phyloP scores from a whole-genome alignment of 1,284 basidiomycete species.

The Schizopora paradoxa region DNA sequence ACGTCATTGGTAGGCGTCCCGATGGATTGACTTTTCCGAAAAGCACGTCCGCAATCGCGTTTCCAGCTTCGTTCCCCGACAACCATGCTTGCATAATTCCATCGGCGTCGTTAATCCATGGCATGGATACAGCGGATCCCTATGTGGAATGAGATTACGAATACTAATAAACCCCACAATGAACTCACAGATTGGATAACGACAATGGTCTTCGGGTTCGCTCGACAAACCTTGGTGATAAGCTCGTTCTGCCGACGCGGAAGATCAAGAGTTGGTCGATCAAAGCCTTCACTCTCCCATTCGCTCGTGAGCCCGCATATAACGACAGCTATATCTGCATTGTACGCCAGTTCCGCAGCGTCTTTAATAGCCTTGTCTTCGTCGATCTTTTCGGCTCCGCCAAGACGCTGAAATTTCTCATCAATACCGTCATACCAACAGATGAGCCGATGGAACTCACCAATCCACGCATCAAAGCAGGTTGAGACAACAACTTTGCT shows the following conservation, averaged over 20 bases:
- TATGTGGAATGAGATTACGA: conserved; percentile 21
- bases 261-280: conserved; percentile 51
- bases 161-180: not conserved
- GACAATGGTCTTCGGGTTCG: conserved; percentile 61
- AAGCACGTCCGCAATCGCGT: conserved; percentile 68
- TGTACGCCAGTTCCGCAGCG: conserved; percentile 53
- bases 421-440: not conserved
- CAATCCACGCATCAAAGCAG: conserved; percentile 62
- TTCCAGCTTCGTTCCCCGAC: conserved; percentile 71
- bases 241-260: conserved; percentile 61
- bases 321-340: conserved; percentile 54
- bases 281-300: conserved; percentile 69
- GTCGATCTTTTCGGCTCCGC: conserved; percentile 59
- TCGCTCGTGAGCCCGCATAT: conserved; percentile 61
- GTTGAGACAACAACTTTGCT: conserved; percentile 41
- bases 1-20: conserved; percentile 63
- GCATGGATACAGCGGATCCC: conserved; percentile 66
- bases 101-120: conserved; percentile 50
- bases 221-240: conserved; percentile 50
- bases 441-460: conserved; percentile 32
- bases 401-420: conserved; percentile 42
- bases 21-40: conserved; percentile 70
- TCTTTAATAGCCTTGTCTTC: conserved; percentile 51
- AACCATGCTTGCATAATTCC: conserved; percentile 63
- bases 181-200: conserved; percentile 57